Conservation (phyloP, 768 basidiomycete genomes). For the Mycena olivaceomarginata region DNA sequence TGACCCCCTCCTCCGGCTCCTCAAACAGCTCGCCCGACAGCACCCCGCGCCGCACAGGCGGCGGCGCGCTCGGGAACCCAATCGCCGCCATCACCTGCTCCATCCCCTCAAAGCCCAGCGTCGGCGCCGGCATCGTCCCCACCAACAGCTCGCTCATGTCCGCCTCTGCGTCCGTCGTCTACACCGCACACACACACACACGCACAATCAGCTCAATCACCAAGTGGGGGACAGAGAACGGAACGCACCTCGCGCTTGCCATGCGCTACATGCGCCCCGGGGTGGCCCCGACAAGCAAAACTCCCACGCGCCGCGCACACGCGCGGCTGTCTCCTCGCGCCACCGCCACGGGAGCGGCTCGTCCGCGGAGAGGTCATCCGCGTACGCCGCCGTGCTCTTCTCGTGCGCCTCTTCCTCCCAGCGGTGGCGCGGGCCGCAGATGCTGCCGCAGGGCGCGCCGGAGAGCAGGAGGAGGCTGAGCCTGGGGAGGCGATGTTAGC, state of each 20-base stretch:
- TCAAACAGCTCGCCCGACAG: slow-evolving; percentile 78
- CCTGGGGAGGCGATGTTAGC: slow-evolving; percentile 59
- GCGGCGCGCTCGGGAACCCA: slow-evolving; percentile 68
- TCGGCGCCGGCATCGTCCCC: slow-evolving; percentile 39
- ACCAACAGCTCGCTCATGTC: slow-evolving; percentile 54
- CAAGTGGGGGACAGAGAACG: no score
- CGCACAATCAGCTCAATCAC: no score
- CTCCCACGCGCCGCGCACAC: slow-evolving; percentile 88
- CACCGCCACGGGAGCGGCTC: no score
- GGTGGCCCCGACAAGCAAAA: slow-evolving; percentile 71
- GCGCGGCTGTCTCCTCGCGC: no score
- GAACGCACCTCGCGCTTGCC: neutral
- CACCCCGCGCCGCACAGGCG: slow-evolving; percentile 74
- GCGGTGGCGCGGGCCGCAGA: slow-evolving; percentile 92
- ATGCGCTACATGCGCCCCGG: neutral
- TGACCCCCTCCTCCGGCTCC: slow-evolving; percentile 52
- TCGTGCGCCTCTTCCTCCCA: no score
- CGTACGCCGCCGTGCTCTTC: no score
- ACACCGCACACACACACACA: no score
- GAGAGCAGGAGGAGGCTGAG: slow-evolving; percentile 88
- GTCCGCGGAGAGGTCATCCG: no score
- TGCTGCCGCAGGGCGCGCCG: slow-evolving; percentile 85
- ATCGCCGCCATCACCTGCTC: slow-evolving; percentile 77
- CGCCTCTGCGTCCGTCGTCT: neutral
- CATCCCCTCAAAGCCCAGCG: slow-evolving; percentile 69